These are phyloP conservation scores for Stephanodiscus minutulus DNA, from an alignment of 108 stramenopile genomes.

Conservation along the genomic window DNA sequence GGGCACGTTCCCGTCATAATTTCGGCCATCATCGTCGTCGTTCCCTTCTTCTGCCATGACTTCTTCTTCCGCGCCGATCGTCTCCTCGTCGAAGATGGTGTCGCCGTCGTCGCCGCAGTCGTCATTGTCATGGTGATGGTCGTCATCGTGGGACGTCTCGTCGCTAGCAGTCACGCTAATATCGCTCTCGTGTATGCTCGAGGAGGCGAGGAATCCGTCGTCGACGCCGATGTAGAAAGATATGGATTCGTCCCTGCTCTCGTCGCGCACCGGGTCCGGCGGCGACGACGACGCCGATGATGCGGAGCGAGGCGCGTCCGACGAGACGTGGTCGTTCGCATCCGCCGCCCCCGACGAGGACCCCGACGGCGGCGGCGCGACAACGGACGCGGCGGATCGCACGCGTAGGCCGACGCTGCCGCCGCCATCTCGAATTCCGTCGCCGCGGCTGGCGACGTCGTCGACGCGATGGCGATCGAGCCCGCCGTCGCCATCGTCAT, in stretches of 20 bases:
- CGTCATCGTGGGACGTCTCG: not conserved
- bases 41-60: too few relatives aligned
- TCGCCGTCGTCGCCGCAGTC: not conserved
- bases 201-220: constrained; percentile 6
- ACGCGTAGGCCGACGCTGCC: too few relatives aligned
- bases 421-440: not conserved
- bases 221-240: constrained; percentile 8
- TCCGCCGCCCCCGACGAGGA: too few relatives aligned
- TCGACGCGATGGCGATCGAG: not conserved
- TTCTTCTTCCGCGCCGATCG: not conserved
- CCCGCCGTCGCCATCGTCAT: not conserved
- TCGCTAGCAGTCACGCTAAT: constrained; percentile 21
- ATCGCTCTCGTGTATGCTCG: constrained; percentile 3
- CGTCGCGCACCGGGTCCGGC: not conserved
- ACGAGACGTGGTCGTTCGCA: too few relatives aligned
- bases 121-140: not conserved
- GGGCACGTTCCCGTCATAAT: not conserved
- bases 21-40: not conserved
- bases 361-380: too few relatives aligned
- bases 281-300: not conserved
- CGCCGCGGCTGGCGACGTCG: not conserved
- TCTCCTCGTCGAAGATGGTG: not conserved
- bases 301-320: too few relatives aligned
- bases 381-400: too few relatives aligned
- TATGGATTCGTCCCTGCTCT: not conserved